Conservation (phyloP, 169 alveolate species). For the Sarcocystis neurona region DNA sequence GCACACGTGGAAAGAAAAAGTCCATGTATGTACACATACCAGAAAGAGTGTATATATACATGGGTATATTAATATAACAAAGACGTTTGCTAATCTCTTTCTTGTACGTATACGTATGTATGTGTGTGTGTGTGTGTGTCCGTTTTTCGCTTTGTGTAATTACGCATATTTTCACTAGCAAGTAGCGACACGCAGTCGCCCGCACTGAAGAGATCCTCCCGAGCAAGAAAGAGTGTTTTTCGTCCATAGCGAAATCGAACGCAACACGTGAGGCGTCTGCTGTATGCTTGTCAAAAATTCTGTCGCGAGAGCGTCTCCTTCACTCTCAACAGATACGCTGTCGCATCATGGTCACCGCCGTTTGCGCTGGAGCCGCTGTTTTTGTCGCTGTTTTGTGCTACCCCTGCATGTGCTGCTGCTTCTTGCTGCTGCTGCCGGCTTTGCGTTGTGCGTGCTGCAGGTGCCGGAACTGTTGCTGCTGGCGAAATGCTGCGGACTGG, state of each 20-base stretch:
- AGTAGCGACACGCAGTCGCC: background rate
- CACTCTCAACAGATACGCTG: background rate
- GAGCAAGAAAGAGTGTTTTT: background rate
- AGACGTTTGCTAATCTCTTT: too few relatives aligned
- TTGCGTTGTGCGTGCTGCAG: background rate
- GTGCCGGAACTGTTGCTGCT: constrained; percentile 52
- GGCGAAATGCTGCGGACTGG: constrained; percentile 51
- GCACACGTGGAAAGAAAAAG: too few relatives aligned
- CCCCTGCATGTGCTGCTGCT: background rate
- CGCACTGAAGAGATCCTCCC: background rate
- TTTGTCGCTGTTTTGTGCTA: background rate
- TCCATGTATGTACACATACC: too few relatives aligned
- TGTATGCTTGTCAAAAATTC: too few relatives aligned
- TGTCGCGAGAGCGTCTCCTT: background rate
- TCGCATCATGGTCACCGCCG: background rate
- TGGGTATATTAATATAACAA: too few relatives aligned
- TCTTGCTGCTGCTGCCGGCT: background rate
- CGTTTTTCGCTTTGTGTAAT: background rate
- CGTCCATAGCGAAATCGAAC: background rate
- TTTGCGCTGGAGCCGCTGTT: background rate
- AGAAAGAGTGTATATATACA: too few relatives aligned
- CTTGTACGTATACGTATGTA: background rate
- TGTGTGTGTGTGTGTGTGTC: background rate
- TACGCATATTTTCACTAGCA: background rate
- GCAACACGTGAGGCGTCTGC: too few relatives aligned